Base-by-base conservation (phyloP, 2,329 filamentous ascomycete genomes). In the Grosmannia serpens region DNA sequence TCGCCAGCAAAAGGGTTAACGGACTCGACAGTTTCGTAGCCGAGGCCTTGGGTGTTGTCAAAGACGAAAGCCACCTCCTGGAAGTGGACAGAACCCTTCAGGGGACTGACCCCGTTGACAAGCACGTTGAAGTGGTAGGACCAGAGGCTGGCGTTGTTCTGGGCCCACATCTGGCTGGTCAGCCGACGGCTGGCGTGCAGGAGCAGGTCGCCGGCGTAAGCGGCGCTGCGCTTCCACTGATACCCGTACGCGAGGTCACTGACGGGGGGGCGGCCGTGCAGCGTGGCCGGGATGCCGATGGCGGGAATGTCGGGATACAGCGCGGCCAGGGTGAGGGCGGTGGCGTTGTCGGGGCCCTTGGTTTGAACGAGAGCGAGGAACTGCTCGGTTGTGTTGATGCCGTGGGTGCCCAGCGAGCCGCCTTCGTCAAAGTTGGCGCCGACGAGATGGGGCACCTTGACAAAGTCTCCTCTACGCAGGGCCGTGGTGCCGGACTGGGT, bases 371-470 rank as follows among this genome's bases (percentile, higher is more conserved):
- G 8, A 3, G 35, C 53, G 24, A 29, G 33, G 17, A 54, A 44
- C 24, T 54, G 13, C 66, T 88, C 85, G 63, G 88, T 85, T 1
- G 78, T 79, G 67, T 86, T 87, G 31, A 78, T 78, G 7, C 85
- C 84, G 46, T 77, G 71, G 8, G 88, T 73, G 0, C 73, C 77
- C 64, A 86, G 86, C 1, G 73, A 71, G 1, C 77, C 78, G 47
- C 72, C 86, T 67, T 89, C 86, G 64, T 88, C 85, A 1, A 77
- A 78, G 67, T 87, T 88, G 41, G 77, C 78, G 8, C 86, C 85
- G 38, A 77, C 71, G 8, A 89, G 74, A 0, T 77, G 78, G 47
- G 71, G 86, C 0, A 88, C 81, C 57, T 81, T 76, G 58, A 86
- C 79, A 62, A 87, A 87, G 22, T 77, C 76, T 51, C 83, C 84